phyloP scores from a whole-genome alignment of 2,329 filamentous ascomycete species.

The Chrysoporthe austroafricana region DNA sequence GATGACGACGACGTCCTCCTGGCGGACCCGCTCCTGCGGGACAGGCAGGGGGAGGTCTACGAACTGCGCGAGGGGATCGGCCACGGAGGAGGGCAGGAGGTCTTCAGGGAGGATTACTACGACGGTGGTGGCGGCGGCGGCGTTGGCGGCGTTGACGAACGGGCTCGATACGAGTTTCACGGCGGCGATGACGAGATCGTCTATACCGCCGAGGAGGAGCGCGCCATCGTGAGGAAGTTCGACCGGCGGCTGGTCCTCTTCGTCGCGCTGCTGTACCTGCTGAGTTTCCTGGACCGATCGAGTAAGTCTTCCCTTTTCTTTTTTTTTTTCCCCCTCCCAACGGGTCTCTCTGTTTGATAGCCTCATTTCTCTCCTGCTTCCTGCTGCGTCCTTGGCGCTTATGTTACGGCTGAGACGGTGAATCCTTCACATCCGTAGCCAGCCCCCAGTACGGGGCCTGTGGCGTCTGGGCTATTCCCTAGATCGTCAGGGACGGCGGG shows the following conservation, averaged over 20 bases:
- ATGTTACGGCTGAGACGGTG: neutral
- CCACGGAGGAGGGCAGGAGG: slow-evolving; percentile 8
- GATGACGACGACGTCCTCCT: slow-evolving; percentile 13
- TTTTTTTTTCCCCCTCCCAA: slow-evolving; percentile 27
- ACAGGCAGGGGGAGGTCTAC: slow-evolving; percentile 29
- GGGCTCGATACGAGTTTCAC: neutral
- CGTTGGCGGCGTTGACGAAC: slow-evolving; percentile 3
- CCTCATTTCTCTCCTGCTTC: slow-evolving; percentile 1
- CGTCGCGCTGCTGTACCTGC: slow-evolving; percentile 79
- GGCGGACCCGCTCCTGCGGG: slow-evolving; percentile 14
- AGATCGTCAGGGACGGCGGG: neutral
- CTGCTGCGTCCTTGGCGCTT: neutral
- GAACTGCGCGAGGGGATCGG: slow-evolving; percentile 29
- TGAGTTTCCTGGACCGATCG: slow-evolving; percentile 84
- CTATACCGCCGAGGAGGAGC: slow-evolving; percentile 71
- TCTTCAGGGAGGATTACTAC: neutral
- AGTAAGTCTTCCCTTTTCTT: slow-evolving; percentile 53
- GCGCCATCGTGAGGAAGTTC: slow-evolving; percentile 71
- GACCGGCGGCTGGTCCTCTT: slow-evolving; percentile 80
- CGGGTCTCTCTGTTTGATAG: too few species aligned
- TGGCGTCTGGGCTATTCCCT: neutral
- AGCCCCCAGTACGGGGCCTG: neutral
- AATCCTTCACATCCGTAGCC: neutral
- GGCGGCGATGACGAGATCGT: slow-evolving; percentile 35
- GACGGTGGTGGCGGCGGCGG: neutral